Percentiles rank a stretch among this genome's conserved stretches.
phyloP scores from a whole-genome alignment of 2,329 filamentous ascomycete genomes.

The Neopestalotiopsis rosae region DNA sequence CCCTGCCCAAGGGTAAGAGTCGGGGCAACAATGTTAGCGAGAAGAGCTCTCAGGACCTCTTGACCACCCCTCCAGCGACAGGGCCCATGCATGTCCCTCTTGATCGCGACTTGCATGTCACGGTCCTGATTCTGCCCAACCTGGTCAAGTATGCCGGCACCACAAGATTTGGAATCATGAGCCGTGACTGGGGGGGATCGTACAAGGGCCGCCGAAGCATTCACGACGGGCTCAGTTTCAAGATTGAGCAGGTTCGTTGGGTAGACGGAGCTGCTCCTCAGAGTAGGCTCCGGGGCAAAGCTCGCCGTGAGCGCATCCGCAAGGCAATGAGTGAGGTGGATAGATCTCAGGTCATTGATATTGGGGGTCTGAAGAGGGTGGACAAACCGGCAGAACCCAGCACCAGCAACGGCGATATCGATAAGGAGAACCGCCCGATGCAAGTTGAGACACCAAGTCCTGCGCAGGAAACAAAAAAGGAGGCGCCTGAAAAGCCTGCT shows the following conservation, averaged over 20 bases:
- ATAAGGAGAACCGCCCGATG: slow-evolving; percentile 53
- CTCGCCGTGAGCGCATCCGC: slow-evolving; percentile 60
- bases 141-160: slow-evolving; percentile 78
- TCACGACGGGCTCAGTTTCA: slow-evolving; percentile 90
- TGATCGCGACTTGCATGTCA: slow-evolving; percentile 85
- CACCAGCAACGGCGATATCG: slow-evolving; percentile 30
- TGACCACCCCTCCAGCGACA: slow-evolving; percentile 59
- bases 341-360: slow-evolving; percentile 39
- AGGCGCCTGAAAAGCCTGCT: neutral
- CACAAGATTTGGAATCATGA: slow-evolving; percentile 81
- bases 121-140: slow-evolving; percentile 79
- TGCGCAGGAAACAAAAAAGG: neutral
- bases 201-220: slow-evolving; percentile 46
- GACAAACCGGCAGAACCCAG: slow-evolving; percentile 33
- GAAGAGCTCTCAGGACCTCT: slow-evolving; percentile 44
- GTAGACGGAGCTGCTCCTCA: slow-evolving; percentile 74
- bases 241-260: slow-evolving; percentile 82
- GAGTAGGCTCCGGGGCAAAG: slow-evolving; percentile 60
- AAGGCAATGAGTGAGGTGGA: slow-evolving; percentile 60
- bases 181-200: slow-evolving; percentile 74
- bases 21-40: slow-evolving; percentile 31
- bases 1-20: slow-evolving; percentile 41
- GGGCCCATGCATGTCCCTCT: slow-evolving; percentile 69
- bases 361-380: slow-evolving; percentile 35
- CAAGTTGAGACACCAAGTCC: neutral